phyloP scores from a whole-genome alignment of 306 rosid species.

The Cicer arietinum region DNA sequence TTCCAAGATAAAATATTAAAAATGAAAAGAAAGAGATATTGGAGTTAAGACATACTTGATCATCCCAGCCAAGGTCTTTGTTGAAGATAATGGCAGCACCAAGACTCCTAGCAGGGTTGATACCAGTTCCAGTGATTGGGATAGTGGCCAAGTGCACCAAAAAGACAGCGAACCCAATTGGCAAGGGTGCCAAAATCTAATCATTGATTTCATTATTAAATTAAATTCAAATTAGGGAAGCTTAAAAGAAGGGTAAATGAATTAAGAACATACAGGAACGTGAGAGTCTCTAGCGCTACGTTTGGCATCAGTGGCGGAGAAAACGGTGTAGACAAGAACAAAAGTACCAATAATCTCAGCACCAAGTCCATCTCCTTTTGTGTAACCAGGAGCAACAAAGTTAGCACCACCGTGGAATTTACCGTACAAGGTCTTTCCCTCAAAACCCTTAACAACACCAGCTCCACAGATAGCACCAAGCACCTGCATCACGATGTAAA shows the following conservation, averaged over 20 bases:
- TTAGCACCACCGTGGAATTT: slow-evolving; percentile 71
- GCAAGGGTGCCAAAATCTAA: slow-evolving; percentile 90
- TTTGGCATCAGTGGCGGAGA: slow-evolving; percentile 72
- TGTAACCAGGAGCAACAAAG: slow-evolving; percentile 67
- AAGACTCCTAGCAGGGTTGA: slow-evolving; percentile 56
- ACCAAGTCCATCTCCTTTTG: slow-evolving; percentile 78
- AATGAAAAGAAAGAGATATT: neutral
- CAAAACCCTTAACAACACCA: slow-evolving; percentile 58
- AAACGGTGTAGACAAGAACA: slow-evolving; percentile 41
- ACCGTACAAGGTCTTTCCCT: slow-evolving; percentile 39
- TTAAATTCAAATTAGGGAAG: neutral
- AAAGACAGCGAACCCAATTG: slow-evolving; percentile 79
- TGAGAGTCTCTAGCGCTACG: slow-evolving; percentile 76
- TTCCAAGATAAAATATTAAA: neutral
- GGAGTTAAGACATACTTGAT: slow-evolving; percentile 39
- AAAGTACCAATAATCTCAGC: slow-evolving; percentile 61
- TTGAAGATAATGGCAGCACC: slow-evolving; percentile 57
- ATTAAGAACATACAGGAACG: slow-evolving; percentile 56
- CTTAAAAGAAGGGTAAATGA: too few relatives aligned
- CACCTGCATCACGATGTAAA: slow-evolving; percentile 83
- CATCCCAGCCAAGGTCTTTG: slow-evolving; percentile 56
- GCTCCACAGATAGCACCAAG: slow-evolving; percentile 75
- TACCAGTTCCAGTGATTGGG: slow-evolving; percentile 59
- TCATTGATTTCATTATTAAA: slow-evolving; percentile 4
- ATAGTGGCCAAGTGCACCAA: slow-evolving; percentile 64